Conservation (phyloP, 257 asterid genomes). For the Nyctanthes arbortristis region DNA sequence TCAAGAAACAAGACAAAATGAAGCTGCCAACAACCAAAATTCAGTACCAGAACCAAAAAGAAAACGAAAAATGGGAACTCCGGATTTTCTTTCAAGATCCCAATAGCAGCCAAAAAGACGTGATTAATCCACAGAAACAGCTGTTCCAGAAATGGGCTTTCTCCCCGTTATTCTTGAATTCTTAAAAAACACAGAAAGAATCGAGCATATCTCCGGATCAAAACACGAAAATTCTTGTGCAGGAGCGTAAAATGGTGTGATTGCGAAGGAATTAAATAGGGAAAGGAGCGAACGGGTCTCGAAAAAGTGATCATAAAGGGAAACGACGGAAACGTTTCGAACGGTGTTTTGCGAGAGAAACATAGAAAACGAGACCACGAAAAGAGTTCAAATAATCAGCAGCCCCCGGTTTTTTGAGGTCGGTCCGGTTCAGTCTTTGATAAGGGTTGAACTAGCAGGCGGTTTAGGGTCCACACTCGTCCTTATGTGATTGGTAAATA, state of each 20-base stretch:
- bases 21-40: background rate
- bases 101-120: background rate
- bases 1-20: background rate
- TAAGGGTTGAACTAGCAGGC: background rate
- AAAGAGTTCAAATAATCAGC: background rate
- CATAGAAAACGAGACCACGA: background rate
- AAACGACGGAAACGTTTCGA: background rate
- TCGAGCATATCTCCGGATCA: background rate
- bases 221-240: background rate
- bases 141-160: slow-evolving; percentile 6
- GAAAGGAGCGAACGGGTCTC: background rate
- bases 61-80: background rate
- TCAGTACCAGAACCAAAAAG: slow-evolving; percentile 2
- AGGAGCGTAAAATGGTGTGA: background rate
- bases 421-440: background rate
- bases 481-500: background rate
- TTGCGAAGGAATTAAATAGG: background rate
- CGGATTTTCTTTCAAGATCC: background rate
- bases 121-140: background rate
- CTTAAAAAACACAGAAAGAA: background rate
- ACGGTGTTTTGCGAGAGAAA: background rate
- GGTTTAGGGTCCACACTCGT: background rate
- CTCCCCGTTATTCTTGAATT: slow-evolving; percentile 18
- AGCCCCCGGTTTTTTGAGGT: slow-evolving; percentile 1
- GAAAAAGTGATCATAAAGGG: background rate